These are phyloP conservation scores for Ophiostoma perfectum DNA, from an alignment of 2,329 filamentous ascomycete genomes.

Conservation along the genomic window DNA sequence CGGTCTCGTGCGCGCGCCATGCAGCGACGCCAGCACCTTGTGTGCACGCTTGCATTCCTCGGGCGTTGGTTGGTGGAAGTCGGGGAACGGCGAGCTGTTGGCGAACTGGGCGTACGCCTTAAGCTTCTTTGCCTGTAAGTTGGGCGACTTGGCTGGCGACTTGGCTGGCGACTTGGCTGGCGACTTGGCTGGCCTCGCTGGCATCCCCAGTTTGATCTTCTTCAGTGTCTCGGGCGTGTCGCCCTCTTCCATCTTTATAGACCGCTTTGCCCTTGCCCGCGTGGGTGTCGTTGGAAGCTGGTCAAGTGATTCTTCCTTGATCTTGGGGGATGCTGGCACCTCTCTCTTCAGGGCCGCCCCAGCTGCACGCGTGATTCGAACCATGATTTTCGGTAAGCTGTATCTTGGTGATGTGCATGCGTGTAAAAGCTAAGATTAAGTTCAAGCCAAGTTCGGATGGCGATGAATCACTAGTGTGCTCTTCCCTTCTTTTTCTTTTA, in stretches of 20 bases:
- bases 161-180: not conserved
- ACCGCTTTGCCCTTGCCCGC: not conserved
- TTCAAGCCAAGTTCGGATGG: not conserved
- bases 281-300: not conserved
- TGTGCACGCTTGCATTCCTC: constrained; percentile 10
- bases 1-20: constrained; percentile 10
- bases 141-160: not conserved
- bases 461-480: not conserved
- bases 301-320: not conserved
- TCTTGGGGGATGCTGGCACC: not conserved
- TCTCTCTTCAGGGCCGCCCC: not conserved
- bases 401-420: not conserved
- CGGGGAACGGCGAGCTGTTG: constrained; percentile 11
- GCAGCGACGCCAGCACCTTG: not conserved
- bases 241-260: not conserved
- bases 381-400: not conserved
- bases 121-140: constrained; percentile 2
- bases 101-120: constrained; percentile 11
- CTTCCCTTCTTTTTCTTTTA: not conserved
- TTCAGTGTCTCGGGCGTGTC: not conserved
- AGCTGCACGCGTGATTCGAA: not conserved
- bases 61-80: constrained; percentile 8
- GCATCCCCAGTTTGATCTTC: not conserved
- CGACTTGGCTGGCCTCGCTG: no score
- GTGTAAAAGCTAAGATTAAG: not conserved